Evolutionary conservation across 2,329 filamentous ascomycete species (phyloP), one percentile per base, ranked within the genome.

Genomic region (Colletotrichum paranaense): DNA sequence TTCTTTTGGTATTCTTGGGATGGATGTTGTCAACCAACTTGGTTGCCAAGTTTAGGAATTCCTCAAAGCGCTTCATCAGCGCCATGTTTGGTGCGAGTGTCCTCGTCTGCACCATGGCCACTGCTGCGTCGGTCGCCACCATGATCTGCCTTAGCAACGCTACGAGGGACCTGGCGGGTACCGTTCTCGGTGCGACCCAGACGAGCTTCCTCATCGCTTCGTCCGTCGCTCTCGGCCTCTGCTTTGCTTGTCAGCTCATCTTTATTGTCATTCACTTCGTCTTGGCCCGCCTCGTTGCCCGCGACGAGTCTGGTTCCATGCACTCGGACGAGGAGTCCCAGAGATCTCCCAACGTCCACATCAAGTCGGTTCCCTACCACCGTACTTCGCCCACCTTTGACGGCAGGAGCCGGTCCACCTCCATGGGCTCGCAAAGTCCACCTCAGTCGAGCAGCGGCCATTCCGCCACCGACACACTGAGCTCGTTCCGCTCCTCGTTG

Each of bases 361-460:
- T 89, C 76, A 90, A 90, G 79, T 83, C 88, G 5, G 83, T 90
- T 24, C 86, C 85, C 2, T 90, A 90, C 77, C 84, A 86, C 77
- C 80, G 85, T 74, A 87, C 87, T 0, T 79, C 80, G 35, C 81
- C 82, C 6, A 74, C 58, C 1, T 72, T 72, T 63, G 59, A 72
- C 14, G 46, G 57, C 52, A 46, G 68, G 53, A 63, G 72, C 28
- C 62, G 72, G 4, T 79, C 79, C 68, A 75, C 77, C 28, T 84
- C 83, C 5, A 79, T 81, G 46, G 83, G 82, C 7, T 83, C 80
- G 5, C 80, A 78, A 46, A 86, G 82, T 9, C 85, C 86, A 4
- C 85, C 86, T 0, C 82, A 83, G 5, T 87, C 88, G 1, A 85
- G 84, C 57, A 80, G 82, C 75, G 82, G 86, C 75, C 78, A 83